phyloP scores from a whole-genome alignment of 2,329 filamentous ascomycete genomes.

The Xylariales sp. region DNA sequence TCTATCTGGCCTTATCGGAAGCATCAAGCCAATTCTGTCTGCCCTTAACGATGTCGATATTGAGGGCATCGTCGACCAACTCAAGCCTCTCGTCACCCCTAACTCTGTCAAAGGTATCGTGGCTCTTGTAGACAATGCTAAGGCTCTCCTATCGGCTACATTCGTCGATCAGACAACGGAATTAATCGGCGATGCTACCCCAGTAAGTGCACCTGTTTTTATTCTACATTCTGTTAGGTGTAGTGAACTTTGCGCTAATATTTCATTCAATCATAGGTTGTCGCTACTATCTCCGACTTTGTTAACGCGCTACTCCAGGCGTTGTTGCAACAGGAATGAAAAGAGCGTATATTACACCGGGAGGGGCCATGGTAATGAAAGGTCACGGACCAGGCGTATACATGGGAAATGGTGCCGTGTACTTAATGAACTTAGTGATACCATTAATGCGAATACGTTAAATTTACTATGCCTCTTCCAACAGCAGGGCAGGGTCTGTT shows the following conservation, averaged over 20 bases:
- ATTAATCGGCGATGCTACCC: slow-evolving; percentile 57
- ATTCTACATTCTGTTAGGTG: neutral
- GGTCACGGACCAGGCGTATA: slow-evolving; percentile 24
- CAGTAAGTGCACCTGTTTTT: slow-evolving; percentile 48
- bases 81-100: slow-evolving; percentile 57
- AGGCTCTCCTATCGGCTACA: slow-evolving; percentile 51
- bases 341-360: neutral
- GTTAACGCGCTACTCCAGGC: slow-evolving; percentile 47
- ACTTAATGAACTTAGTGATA: slow-evolving; percentile 45
- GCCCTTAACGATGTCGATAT: slow-evolving; percentile 56
- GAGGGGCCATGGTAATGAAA: slow-evolving; percentile 33
- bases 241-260: slow-evolving; percentile 24
- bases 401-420: slow-evolving; percentile 39
- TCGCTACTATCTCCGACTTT: slow-evolving; percentile 48
- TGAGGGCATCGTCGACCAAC: slow-evolving; percentile 50
- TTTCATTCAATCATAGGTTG: slow-evolving; percentile 37
- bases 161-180: slow-evolving; percentile 58
- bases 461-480: slow-evolving; percentile 1
- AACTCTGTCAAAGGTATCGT: slow-evolving; percentile 53
- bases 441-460: slow-evolving; percentile 32
- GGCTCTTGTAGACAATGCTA: slow-evolving; percentile 54
- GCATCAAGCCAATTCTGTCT: slow-evolving; percentile 52
- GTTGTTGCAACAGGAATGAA: slow-evolving; percentile 38
- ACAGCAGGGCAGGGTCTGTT: neutral
- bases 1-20: slow-evolving; percentile 27